phyloP scores from a whole-genome alignment of 176 grass and related monocot species.

The Carex parvula region DNA sequence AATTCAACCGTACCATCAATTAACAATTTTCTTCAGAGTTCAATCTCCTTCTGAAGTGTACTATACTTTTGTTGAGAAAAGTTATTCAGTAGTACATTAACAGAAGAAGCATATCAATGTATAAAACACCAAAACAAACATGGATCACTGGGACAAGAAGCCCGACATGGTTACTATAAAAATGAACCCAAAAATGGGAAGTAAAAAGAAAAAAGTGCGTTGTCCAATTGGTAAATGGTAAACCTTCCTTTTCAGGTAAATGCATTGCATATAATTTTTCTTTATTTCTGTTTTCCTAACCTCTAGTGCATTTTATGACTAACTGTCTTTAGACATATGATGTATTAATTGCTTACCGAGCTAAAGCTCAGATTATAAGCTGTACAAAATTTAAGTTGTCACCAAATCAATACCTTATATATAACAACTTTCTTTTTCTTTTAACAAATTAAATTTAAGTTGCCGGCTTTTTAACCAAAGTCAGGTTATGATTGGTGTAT shows the following conservation, averaged over 20 bases:
- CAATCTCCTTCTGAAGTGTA: not conserved
- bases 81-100: not conserved
- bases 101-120: not conserved
- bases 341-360: too few relatives aligned
- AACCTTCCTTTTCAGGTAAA: not conserved
- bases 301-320: not conserved
- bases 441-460: too few relatives aligned
- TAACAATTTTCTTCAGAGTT: not conserved
- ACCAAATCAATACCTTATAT: too few relatives aligned
- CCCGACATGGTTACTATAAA: not conserved
- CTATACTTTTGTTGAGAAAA: not conserved
- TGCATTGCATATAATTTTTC: not conserved
- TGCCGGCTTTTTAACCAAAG: too few relatives aligned
- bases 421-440: too few relatives aligned
- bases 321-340: not conserved
- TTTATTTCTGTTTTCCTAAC: not conserved
- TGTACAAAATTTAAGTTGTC: too few relatives aligned
- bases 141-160: not conserved
- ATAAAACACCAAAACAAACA: not conserved
- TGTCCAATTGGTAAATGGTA: too few relatives aligned
- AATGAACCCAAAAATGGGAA: not conserved
- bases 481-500: not conserved
- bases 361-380: too few relatives aligned
- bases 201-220: not conserved
- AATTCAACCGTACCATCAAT: not conserved